Evolutionary conservation across 2,329 filamentous ascomycete genomes (phyloP).

Genomic region (Fusarium sp.): DNA sequence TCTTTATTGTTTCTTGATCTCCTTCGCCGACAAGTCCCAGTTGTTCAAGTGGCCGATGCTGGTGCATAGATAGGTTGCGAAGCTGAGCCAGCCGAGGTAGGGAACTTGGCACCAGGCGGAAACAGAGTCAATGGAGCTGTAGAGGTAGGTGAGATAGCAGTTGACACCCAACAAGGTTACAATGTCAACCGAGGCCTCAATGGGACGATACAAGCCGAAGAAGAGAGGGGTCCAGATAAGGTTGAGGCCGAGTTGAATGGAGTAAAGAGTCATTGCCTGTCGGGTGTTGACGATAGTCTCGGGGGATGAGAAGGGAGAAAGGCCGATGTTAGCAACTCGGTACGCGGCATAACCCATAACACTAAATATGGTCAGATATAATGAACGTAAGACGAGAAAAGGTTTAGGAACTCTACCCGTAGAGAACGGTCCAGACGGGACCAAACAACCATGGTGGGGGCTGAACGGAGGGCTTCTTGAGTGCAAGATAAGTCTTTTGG

Average conservation of each 20-base stretch:
- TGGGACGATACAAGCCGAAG: constrained; percentile 80
- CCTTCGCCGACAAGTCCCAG: constrained; percentile 66
- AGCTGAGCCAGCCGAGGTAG: constrained; percentile 87
- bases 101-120: constrained; percentile 82
- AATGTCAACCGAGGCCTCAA: constrained; percentile 81
- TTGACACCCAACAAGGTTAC: constrained; percentile 78
- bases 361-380: constrained; percentile 40
- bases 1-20: constrained; percentile 42
- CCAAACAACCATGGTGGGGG: constrained; percentile 73
- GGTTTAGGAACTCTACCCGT: constrained; percentile 58
- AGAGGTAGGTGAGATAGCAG: constrained; percentile 79
- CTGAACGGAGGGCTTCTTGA: constrained; percentile 75
- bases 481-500: constrained; percentile 70
- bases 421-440: constrained; percentile 75
- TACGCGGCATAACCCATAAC: constrained; percentile 92
- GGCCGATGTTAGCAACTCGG: constrained; percentile 75
- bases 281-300: constrained; percentile 70
- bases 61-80: constrained; percentile 86
- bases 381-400: background rate
- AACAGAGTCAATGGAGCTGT: constrained; percentile 78
- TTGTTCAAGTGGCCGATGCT: constrained; percentile 76
- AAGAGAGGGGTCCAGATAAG: constrained; percentile 93
- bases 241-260: constrained; percentile 86
- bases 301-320: constrained; percentile 67
- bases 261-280: constrained; percentile 83